phyloP scores from a whole-genome alignment of 768 basidiomycete species.

The Russula foetens region DNA sequence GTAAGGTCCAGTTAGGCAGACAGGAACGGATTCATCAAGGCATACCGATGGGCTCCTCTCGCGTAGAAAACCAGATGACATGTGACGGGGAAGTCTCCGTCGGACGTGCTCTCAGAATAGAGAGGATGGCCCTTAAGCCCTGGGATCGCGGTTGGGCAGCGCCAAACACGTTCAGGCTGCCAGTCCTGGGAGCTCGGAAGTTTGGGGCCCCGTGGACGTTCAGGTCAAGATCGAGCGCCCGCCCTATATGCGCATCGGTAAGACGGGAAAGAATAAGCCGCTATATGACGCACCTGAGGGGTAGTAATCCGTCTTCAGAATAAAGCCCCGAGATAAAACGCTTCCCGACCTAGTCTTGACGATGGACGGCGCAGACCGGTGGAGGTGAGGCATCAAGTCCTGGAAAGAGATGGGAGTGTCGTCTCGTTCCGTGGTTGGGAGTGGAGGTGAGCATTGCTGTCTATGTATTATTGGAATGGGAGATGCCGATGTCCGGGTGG shows the following conservation, averaged over 20 bases:
- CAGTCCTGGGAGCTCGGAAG: constrained; percentile 76
- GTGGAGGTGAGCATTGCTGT: constrained; percentile 9
- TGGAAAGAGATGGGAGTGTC: constrained; percentile 27
- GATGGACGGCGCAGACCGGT: constrained; percentile 60
- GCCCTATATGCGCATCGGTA: constrained; percentile 38
- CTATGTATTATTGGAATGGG: constrained; percentile 1
- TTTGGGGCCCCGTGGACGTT: constrained; percentile 94
- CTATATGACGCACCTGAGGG: constrained; percentile 44
- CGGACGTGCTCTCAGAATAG: constrained; percentile 70
- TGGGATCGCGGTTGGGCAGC: constrained; percentile 92
- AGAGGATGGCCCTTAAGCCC: constrained; percentile 84
- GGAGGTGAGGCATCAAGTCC: constrained; percentile 55
- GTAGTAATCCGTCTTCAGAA: constrained; percentile 90
- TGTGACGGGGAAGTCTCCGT: constrained; percentile 54
- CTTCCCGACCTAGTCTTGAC: constrained; percentile 80
- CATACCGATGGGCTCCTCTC: constrained; percentile 91
- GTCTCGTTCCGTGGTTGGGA: background rate
- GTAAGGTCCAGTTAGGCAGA: constrained; percentile 7
- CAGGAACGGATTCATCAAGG: background rate
- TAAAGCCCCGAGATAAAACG: constrained; percentile 81
- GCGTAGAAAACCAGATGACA: constrained; percentile 93
- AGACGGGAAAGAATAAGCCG: background rate
- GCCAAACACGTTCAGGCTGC: constrained; percentile 85
- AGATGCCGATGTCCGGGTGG: background rate
- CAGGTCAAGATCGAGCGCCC: constrained; percentile 85